These are phyloP conservation scores for Coniferiporia weirii DNA, from an alignment of 1,284 basidiomycete genomes.

Conservation along the genomic window DNA sequence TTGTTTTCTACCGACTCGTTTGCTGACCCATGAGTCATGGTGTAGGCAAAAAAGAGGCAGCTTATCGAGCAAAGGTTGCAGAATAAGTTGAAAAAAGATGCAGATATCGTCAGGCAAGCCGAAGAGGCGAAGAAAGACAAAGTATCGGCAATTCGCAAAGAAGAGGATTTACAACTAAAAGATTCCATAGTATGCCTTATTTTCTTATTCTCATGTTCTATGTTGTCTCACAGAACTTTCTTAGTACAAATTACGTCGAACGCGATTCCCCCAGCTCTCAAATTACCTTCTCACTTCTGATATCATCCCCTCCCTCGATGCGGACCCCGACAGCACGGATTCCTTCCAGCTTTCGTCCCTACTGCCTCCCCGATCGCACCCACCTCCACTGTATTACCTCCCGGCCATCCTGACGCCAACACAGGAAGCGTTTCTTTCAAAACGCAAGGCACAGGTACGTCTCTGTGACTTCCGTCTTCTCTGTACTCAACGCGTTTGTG, in stretches of 20 bases:
- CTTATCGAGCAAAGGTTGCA: slow-evolving; percentile 75
- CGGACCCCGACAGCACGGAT: slow-evolving; percentile 12
- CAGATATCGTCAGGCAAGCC: slow-evolving; percentile 72
- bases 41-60: slow-evolving; percentile 73
- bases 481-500: neutral
- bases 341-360: slow-evolving; percentile 12
- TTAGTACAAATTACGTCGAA: slow-evolving; percentile 66
- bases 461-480: neutral
- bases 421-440: slow-evolving; percentile 62
- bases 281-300: slow-evolving; percentile 76
- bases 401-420: slow-evolving; percentile 62
- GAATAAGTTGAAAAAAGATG: slow-evolving; percentile 73
- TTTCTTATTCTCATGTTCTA: neutral
- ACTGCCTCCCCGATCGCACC: slow-evolving; percentile 52
- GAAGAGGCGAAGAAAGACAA: slow-evolving; percentile 82
- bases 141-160: slow-evolving; percentile 63
- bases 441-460: slow-evolving; percentile 56
- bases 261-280: slow-evolving; percentile 61
- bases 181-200: slow-evolving; percentile 62
- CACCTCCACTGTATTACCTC: slow-evolving; percentile 72
- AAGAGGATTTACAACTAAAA: slow-evolving; percentile 73
- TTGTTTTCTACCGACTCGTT: neutral
- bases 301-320: slow-evolving; percentile 37
- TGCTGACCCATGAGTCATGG: slow-evolving; percentile 9
- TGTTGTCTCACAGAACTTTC: slow-evolving; percentile 2